phyloP scores from a whole-genome alignment of 768 basidiomycete genomes.

The Agaricus subrufescens region DNA sequence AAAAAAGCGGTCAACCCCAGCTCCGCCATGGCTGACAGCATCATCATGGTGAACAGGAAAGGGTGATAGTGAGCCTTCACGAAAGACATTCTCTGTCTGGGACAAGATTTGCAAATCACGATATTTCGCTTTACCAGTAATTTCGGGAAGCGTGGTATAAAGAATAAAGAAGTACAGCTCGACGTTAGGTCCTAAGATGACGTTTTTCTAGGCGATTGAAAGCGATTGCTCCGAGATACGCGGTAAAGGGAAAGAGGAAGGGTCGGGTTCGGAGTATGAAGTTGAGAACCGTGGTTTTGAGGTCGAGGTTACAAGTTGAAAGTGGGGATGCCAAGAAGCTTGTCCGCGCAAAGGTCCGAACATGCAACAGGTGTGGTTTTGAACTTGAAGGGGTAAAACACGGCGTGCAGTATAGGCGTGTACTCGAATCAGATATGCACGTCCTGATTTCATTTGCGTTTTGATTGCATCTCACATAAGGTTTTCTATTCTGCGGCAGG shows the following conservation, averaged over 20 bases:
- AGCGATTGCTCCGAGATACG: not conserved
- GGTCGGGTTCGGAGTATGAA: not conserved
- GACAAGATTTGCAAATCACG: conserved; percentile 2
- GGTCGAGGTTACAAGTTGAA: not conserved
- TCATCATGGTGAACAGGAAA: conserved; percentile 59
- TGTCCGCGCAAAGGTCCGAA: not conserved
- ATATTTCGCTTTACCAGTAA: not conserved
- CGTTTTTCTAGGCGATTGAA: not conserved
- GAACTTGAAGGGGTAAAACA: not conserved
- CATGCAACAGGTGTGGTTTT: not conserved
- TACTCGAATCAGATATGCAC: not conserved
- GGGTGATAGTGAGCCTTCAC: conserved; percentile 56
- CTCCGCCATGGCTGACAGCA: conserved; percentile 64
- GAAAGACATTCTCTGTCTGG: conserved; percentile 27
- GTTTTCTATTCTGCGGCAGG: not conserved
- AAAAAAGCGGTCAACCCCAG: conserved; percentile 72
- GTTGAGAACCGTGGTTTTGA: not conserved
- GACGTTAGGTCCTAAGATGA: not conserved
- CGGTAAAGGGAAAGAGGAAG: not conserved
- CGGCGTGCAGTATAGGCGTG: not conserved
- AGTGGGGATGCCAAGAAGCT: not conserved
- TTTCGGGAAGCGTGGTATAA: not conserved
- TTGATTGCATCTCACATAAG: conserved; percentile 7
- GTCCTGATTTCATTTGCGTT: not conserved
- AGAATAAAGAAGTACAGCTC: too few species aligned